phyloP scores from a whole-genome alignment of 805 yeast species.

The Lipomyces sp. region DNA sequence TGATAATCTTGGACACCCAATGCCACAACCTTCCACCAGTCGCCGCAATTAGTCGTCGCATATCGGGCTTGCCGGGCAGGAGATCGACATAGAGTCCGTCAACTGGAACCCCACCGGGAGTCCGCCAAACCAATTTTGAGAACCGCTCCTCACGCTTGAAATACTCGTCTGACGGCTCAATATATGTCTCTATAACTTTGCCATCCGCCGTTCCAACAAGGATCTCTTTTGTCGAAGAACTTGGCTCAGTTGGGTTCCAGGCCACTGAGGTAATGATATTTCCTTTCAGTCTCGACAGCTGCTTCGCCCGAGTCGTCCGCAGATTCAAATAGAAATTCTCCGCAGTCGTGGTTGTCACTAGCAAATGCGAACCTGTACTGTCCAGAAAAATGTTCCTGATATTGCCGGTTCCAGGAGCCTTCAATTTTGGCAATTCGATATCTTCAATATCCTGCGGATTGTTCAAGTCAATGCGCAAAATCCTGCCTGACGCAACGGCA shows the following conservation, averaged over 20 bases:
- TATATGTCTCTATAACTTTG: slow-evolving; percentile 52
- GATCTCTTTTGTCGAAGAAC: slow-evolving; percentile 52
- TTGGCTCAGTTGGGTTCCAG: slow-evolving; percentile 50
- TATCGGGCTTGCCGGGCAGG: slow-evolving; percentile 36
- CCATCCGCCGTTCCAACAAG: slow-evolving; percentile 58
- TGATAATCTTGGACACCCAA: slow-evolving; percentile 32
- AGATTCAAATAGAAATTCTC: slow-evolving; percentile 57
- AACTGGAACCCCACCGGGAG: slow-evolving; percentile 39
- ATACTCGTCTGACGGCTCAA: slow-evolving; percentile 54
- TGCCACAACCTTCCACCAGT: slow-evolving; percentile 35
- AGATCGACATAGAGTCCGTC: slow-evolving; percentile 39
- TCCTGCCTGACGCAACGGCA: slow-evolving; percentile 56
- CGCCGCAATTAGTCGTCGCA: slow-evolving; percentile 30
- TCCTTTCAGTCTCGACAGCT: slow-evolving; percentile 55
- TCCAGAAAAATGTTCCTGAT: slow-evolving; percentile 54
- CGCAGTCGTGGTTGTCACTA: slow-evolving; percentile 53
- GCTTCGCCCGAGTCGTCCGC: slow-evolving; percentile 50
- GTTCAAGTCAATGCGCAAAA: slow-evolving; percentile 70
- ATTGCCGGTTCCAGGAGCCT: slow-evolving; percentile 41
- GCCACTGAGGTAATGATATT: slow-evolving; percentile 51
- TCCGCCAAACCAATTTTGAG: slow-evolving; percentile 51
- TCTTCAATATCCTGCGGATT: slow-evolving; percentile 63
- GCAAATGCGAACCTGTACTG: slow-evolving; percentile 57
- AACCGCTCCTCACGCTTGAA: slow-evolving; percentile 51
- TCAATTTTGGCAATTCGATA: slow-evolving; percentile 41